phyloP scores from a whole-genome alignment of 805 yeast genomes.

The Saccharomycopsis malanga region DNA sequence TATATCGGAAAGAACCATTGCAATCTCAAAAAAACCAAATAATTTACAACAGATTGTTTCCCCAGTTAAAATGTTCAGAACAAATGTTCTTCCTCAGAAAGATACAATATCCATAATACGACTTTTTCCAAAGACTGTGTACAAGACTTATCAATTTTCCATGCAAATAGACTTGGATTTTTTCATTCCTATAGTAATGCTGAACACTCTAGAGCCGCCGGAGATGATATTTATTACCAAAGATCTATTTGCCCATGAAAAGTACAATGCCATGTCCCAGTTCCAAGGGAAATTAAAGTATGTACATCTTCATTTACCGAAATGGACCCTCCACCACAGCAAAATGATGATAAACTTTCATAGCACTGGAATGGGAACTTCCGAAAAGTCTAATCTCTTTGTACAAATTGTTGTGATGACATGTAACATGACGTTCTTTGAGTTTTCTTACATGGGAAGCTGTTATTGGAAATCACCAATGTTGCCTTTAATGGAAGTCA shows the following conservation, averaged over 20 bases:
- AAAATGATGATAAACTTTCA: slow-evolving; percentile 40
- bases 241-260: slow-evolving; percentile 14
- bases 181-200: slow-evolving; percentile 28
- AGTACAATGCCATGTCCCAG: neutral
- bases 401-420: slow-evolving; percentile 37
- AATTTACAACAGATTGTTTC: neutral
- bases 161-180: slow-evolving; percentile 34
- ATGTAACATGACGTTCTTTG: slow-evolving; percentile 34
- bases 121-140: slow-evolving; percentile 11
- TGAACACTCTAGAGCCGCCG: slow-evolving; percentile 20
- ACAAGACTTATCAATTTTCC: slow-evolving; percentile 36
- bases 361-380: slow-evolving; percentile 10
- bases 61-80: slow-evolving; percentile 10
- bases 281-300: neutral
- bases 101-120: slow-evolving; percentile 3
- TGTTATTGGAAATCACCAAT: slow-evolving; percentile 38
- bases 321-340: slow-evolving; percentile 38
- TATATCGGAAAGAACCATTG: neutral
- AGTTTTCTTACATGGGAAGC: slow-evolving; percentile 35
- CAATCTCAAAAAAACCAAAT: neutral
- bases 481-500: slow-evolving; percentile 21
- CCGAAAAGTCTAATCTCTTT: slow-evolving; percentile 22
- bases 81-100: slow-evolving; percentile 10
- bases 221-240: slow-evolving; percentile 25
- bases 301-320: slow-evolving; percentile 29